A percentile compares a stretch with the other conserved stretches of the same genome.
phyloP scores from a whole-genome alignment of 2,329 filamentous ascomycete genomes.

The Atkinsonella hypoxylon region DNA sequence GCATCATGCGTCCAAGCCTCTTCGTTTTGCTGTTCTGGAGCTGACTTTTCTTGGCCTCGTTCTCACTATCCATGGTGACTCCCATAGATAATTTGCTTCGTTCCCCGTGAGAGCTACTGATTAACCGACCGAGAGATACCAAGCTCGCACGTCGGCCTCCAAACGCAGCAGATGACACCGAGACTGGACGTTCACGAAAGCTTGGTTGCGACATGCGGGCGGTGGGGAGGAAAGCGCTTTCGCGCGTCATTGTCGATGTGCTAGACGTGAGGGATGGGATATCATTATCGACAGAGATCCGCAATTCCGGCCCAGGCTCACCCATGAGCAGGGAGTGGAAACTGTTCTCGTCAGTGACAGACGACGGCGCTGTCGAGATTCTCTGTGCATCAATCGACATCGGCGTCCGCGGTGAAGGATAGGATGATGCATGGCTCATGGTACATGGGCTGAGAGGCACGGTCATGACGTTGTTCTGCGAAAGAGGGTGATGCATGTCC shows the following conservation, averaged over 20 bases:
- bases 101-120: slow-evolving; percentile 63
- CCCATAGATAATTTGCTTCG: slow-evolving; percentile 64
- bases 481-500: slow-evolving; percentile 34
- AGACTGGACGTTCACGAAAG: slow-evolving; percentile 45
- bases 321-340: slow-evolving; percentile 62
- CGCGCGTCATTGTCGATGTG: slow-evolving; percentile 63
- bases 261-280: slow-evolving; percentile 65
- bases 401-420: slow-evolving; percentile 55
- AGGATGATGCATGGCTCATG: slow-evolving; percentile 47
- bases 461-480: slow-evolving; percentile 29
- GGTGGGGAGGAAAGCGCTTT: slow-evolving; percentile 41
- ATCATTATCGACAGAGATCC: slow-evolving; percentile 57
- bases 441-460: slow-evolving; percentile 53
- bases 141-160: slow-evolving; percentile 64
- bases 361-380: slow-evolving; percentile 65
- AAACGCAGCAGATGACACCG: slow-evolving; percentile 48
- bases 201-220: slow-evolving; percentile 35
- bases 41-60: slow-evolving; percentile 40
- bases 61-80: slow-evolving; percentile 43
- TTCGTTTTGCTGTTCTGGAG: slow-evolving; percentile 51
- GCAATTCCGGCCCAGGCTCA: slow-evolving; percentile 60
- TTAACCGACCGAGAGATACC: slow-evolving; percentile 63
- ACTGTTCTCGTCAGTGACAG: slow-evolving; percentile 56
- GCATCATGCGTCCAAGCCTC: slow-evolving; percentile 61
- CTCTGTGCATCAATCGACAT: slow-evolving; percentile 60